Evolutionary conservation across 2,329 filamentous ascomycete genomes (phyloP).

Genomic region (Aspergillus phoenicis): DNA sequence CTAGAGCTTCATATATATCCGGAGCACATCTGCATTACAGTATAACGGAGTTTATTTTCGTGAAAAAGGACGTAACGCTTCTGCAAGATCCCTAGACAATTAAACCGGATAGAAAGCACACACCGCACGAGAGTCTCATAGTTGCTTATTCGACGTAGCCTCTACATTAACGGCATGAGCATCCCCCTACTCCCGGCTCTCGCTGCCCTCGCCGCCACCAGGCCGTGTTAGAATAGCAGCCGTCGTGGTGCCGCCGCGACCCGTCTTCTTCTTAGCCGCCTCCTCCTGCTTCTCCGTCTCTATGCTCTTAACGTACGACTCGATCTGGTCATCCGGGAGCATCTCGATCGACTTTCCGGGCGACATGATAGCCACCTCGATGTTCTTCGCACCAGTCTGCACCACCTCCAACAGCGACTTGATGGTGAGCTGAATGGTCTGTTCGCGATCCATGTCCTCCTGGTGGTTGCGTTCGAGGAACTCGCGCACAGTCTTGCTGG

Average conservation of each 20-base stretch:
- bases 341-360: conserved; percentile 90
- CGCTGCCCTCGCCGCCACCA: conserved; percentile 46
- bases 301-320: conserved; percentile 96
- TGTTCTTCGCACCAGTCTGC: conserved; percentile 98
- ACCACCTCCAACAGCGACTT: conserved; percentile 98
- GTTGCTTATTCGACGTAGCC: conserved; percentile 19
- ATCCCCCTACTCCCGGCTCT: conserved; percentile 16
- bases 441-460: conserved; percentile 93
- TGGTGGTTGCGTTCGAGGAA: conserved; percentile 99
- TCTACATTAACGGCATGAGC: not conserved
- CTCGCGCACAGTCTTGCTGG: conserved; percentile 97
- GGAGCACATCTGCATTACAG: not conserved
- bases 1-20: not conserved
- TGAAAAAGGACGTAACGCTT: conserved; percentile 16
- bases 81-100: conserved; percentile 18
- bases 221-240: conserved; percentile 71
- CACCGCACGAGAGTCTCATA: conserved; percentile 20
- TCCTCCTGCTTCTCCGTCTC: conserved; percentile 99
- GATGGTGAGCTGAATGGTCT: conserved; percentile 94
- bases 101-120: conserved; percentile 12
- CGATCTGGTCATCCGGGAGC: conserved; percentile 93
- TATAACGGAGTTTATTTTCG: conserved; percentile 11
- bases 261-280: conserved; percentile 93
- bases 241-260: conserved; percentile 50
- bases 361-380: conserved; percentile 98